Percentiles rank a stretch among this genome's conserved stretches.
These are phyloP conservation scores for Mollisiaceae sp. DNA, from an alignment of 2,329 filamentous ascomycete species.

Conservation along the genomic window DNA sequence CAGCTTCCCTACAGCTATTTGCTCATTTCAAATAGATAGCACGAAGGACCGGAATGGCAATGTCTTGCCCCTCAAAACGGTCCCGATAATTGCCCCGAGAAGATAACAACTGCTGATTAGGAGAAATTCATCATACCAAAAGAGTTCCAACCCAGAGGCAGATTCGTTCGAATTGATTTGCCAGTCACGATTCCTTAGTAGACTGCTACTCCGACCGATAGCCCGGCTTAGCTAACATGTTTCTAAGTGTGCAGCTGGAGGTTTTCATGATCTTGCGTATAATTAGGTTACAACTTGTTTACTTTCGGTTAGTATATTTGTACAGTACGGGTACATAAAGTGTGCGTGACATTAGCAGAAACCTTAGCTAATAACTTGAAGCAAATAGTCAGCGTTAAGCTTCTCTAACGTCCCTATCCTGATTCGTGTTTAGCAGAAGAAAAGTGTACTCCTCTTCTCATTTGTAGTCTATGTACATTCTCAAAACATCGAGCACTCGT, in stretches of 20 bases:
- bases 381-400: neutral
- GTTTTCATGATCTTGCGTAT: no score
- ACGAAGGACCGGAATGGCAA: neutral
- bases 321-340: neutral
- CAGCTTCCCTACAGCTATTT: no score
- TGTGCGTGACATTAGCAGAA: neutral
- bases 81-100: neutral
- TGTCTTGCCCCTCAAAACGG: neutral
- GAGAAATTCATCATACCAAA: neutral
- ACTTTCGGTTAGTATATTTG: no score
- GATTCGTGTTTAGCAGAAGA: neutral
- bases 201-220: no score
- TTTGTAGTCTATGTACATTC: neutral
- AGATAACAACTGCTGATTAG: neutral
- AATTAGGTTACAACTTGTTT: no score
- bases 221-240: no score
- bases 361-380: neutral
- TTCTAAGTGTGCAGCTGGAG: no score
- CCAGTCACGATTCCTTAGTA: neutral
- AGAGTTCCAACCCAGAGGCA: neutral
- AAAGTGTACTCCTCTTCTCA: neutral
- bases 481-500: neutral
- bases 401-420: neutral
- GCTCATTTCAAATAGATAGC: no score
- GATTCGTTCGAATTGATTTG: neutral